These are phyloP conservation scores for Zygotorulaspora danielsina DNA, from an alignment of 805 yeast genomes.

Conservation along the genomic window DNA sequence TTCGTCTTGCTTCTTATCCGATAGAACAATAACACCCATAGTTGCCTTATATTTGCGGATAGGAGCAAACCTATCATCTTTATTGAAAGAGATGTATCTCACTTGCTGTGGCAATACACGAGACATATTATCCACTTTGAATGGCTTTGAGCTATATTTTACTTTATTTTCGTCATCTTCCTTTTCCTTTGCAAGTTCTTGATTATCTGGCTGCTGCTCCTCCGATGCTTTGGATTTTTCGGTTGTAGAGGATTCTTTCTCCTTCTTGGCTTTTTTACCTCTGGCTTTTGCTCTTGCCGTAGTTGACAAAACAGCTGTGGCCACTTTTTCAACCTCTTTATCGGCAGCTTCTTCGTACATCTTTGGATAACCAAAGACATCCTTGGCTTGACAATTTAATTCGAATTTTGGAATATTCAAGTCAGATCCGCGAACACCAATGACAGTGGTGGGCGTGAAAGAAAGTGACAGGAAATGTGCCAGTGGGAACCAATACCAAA, in stretches of 20 bases:
- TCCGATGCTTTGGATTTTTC: slow-evolving; percentile 30
- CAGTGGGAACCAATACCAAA: slow-evolving; percentile 98
- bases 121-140: slow-evolving; percentile 69
- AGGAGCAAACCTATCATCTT: slow-evolving; percentile 75
- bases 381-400: slow-evolving; percentile 76
- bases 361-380: slow-evolving; percentile 84
- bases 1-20: slow-evolving; percentile 58
- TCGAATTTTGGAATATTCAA: slow-evolving; percentile 81
- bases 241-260: slow-evolving; percentile 43
- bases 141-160: slow-evolving; percentile 60
- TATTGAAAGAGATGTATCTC: slow-evolving; percentile 71
- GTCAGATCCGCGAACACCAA: slow-evolving; percentile 75
- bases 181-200: slow-evolving; percentile 25
- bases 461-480: slow-evolving; percentile 90
- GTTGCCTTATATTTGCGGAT: slow-evolving; percentile 68
- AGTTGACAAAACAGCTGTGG: slow-evolving; percentile 90
- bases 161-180: slow-evolving; percentile 37
- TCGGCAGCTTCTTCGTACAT: slow-evolving; percentile 73
- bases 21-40: slow-evolving; percentile 67
- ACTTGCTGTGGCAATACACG: slow-evolving; percentile 89
- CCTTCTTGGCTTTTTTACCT: slow-evolving; percentile 62
- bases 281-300: slow-evolving; percentile 92
- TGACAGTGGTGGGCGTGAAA: slow-evolving; percentile 85
- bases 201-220: slow-evolving; percentile 22
- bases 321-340: slow-evolving; percentile 81